Percentiles rank a stretch among this genome's conserved stretches.
phyloP scores from a whole-genome alignment of 2,329 filamentous ascomycete species.

The Xylaria sp. region DNA sequence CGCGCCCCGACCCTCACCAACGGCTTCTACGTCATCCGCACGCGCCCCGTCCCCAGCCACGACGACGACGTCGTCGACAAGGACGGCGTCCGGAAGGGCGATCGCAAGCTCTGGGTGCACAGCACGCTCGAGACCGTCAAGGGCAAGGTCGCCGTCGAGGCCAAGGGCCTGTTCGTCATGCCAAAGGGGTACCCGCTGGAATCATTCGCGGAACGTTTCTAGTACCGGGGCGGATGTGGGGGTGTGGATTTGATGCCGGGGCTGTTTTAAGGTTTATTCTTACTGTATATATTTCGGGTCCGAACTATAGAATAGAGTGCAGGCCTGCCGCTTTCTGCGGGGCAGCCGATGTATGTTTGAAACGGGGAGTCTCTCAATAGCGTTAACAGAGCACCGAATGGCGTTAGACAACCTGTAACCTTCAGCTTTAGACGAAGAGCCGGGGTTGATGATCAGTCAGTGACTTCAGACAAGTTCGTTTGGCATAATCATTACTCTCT shows the following conservation, averaged over 20 bases:
- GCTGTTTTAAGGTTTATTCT: too few species aligned
- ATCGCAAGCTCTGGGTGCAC: constrained; percentile 59
- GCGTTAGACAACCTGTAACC: constrained; percentile 2
- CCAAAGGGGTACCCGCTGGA: constrained; percentile 53
- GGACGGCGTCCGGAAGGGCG: constrained; percentile 39
- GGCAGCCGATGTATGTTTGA: not conserved
- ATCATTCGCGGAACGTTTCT: constrained; percentile 48
- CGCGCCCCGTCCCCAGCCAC: constrained; percentile 47
- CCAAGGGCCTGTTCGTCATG: constrained; percentile 64
- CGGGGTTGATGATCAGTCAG: too few species aligned
- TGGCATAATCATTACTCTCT: too few species aligned
- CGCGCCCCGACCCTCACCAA: constrained; percentile 63
- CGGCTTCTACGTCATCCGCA: constrained; percentile 67
- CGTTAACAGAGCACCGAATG: not conserved
- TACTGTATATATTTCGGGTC: not conserved
- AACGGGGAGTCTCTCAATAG: not conserved
- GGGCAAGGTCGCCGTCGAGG: constrained; percentile 64
- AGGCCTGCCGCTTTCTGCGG: not conserved
- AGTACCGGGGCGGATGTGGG: constrained; percentile 16
- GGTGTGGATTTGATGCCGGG: too few species aligned
- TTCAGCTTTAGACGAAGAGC: not conserved
- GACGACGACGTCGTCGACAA: constrained; percentile 35
- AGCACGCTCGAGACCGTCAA: constrained; percentile 59
- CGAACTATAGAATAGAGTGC: constrained; percentile 1
- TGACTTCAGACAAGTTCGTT: too few species aligned